Evolutionary conservation across 768 basidiomycete species (phyloP).

Genomic region (Hemileccinum rubropunctum): DNA sequence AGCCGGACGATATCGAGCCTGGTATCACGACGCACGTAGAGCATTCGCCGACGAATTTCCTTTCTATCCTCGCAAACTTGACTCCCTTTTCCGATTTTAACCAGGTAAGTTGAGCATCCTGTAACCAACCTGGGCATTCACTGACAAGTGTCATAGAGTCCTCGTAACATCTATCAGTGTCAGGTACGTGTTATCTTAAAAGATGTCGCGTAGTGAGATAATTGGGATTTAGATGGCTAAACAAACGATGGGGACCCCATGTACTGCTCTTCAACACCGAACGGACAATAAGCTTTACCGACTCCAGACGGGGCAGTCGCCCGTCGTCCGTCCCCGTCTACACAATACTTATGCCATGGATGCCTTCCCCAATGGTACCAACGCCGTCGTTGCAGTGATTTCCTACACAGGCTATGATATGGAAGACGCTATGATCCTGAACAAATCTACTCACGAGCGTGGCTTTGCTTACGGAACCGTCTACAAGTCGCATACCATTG

Average conservation of each 20-base stretch:
- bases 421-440: constrained; percentile 99
- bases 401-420: constrained; percentile 99
- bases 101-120: constrained; percentile 58
- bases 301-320: constrained; percentile 92
- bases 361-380: constrained; percentile 96
- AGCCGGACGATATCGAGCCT: constrained; percentile 75
- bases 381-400: constrained; percentile 98
- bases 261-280: constrained; percentile 84
- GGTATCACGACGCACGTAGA: constrained; percentile 89
- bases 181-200: constrained; percentile 49
- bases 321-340: constrained; percentile 86
- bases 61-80: constrained; percentile 95
- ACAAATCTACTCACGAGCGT: constrained; percentile 97
- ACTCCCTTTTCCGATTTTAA: constrained; percentile 99
- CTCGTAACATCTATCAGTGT: constrained; percentile 91
- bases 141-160: constrained; percentile 49
- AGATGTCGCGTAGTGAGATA: constrained; percentile 2
- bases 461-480: constrained; percentile 97
- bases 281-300: constrained; percentile 99
- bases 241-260: constrained; percentile 99
- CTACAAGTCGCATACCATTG: constrained; percentile 91
- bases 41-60: constrained; percentile 89
- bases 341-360: constrained; percentile 98
- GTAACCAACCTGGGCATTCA: neutral
- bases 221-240: constrained; percentile 85